phyloP scores from a whole-genome alignment of 192 early-diverging fungal genomes.

The Coemansia sp. region DNA sequence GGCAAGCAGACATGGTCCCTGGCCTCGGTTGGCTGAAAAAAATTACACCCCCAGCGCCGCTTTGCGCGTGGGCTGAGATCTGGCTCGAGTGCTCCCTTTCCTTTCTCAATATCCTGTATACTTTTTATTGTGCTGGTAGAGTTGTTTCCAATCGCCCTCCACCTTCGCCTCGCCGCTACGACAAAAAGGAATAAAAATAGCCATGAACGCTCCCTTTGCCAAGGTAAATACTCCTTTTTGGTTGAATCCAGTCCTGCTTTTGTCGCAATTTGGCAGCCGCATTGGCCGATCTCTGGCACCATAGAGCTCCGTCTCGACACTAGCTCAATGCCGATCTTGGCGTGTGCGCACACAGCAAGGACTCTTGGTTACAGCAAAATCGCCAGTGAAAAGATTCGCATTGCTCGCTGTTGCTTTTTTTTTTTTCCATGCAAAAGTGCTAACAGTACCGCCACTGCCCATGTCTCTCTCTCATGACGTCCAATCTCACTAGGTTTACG shows the following conservation, averaged over 20 bases:
- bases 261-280: background rate
- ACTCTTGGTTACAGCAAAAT: too few species aligned
- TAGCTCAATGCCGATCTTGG: background rate
- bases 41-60: background rate
- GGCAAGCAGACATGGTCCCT: slow-evolving; percentile 10
- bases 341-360: background rate
- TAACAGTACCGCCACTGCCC: background rate
- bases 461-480: background rate
- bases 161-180: slow-evolving; percentile 13
- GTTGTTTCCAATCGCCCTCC: slow-evolving; percentile 3
- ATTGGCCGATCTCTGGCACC: background rate
- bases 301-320: background rate
- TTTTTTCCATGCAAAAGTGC: background rate
- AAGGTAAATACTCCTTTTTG: slow-evolving; percentile 38
- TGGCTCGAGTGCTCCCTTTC: slow-evolving; percentile 10
- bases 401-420: background rate
- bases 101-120: background rate
- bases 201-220: slow-evolving; percentile 53
- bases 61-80: background rate
- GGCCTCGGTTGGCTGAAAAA: slow-evolving; percentile 9
- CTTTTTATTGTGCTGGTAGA: slow-evolving; percentile 2
- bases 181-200: slow-evolving; percentile 24
- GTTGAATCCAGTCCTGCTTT: background rate
- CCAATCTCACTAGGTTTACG: slow-evolving; percentile 70
- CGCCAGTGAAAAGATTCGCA: background rate